Conservation (phyloP, 768 basidiomycete species). For the Sutorius australiensis region DNA sequence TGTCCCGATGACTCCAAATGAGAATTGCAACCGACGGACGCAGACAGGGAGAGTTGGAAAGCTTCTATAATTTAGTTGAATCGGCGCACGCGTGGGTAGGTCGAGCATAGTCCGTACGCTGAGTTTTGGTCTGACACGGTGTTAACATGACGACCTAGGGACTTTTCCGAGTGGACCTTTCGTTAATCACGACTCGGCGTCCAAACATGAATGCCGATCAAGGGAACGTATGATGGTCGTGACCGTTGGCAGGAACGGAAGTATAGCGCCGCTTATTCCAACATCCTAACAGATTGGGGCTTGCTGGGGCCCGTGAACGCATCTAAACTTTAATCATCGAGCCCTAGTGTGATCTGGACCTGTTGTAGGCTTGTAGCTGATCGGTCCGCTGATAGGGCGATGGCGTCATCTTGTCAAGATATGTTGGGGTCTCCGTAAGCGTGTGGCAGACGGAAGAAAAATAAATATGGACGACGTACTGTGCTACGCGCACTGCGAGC, state of each 20-base stretch:
- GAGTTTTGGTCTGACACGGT: not conserved
- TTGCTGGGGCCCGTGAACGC: too few relatives aligned
- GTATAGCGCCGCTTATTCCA: not conserved
- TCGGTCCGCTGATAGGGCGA: too few relatives aligned
- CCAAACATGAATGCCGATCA: not conserved
- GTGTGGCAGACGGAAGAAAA: not conserved
- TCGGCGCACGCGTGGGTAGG: not conserved
- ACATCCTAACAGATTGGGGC: too few relatives aligned
- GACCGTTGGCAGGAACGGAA: not conserved
- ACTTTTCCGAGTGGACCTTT: not conserved
- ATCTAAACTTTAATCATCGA: not conserved
- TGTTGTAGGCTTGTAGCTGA: not conserved
- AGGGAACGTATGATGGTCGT: too few relatives aligned
- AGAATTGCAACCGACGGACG: too few relatives aligned
- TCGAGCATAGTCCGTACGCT: too few relatives aligned
- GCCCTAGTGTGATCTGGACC: not conserved
- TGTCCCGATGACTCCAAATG: not conserved
- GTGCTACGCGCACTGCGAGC: not conserved
- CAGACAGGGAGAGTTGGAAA: not conserved
- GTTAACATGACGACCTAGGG: not conserved
- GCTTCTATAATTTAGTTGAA: not conserved
- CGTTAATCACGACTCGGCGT: not conserved
- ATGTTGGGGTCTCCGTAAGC: not conserved
- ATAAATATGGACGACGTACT: not conserved
- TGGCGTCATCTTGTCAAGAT: too few relatives aligned